Base-by-base conservation (phyloP, 495 filamentous ascomycete genomes). In the Xylaria sp. region DNA sequence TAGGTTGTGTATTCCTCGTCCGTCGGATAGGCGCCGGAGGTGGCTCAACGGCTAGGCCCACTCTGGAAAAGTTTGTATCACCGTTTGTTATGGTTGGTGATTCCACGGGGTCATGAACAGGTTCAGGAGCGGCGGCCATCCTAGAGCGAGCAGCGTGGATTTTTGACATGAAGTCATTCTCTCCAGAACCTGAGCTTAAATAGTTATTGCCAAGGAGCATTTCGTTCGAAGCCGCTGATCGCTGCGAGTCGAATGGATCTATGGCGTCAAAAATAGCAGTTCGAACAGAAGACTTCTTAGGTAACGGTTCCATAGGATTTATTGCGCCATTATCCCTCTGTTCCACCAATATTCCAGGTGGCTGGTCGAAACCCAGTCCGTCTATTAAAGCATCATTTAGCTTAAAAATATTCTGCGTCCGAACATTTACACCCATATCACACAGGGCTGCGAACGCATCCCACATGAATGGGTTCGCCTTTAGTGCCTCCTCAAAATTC, bases 391-490 rank as follows among this genome's bases (percentile, higher is more conserved):
- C 69, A 52, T 85, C 83, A 57, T 73, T 93, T 73, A 93, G 84
- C 77, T 91, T 93, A 81, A 95, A 99, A 70, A 98, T 92, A 75
- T 95, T 97, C 24, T 89, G 83, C 50, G 94, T 89, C 55, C 91
- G 87, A 37, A 98, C 85, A 72, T 88, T 88, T 48, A 91, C 89
- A 9, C 93, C 93, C 93, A 86, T 81, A 69, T 81, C 80, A 61
- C 80, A 86, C 5, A 99, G 82, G n/a, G 87, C 90, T 24, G 90
- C 85, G 79, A 97, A 98, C 0, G 97, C 97, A 84, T 99, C 96
- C 96, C 97, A 98, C 89, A 97, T 95, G 81, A 98, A 97, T 0
- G 96, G 95, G 76, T 98, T 98, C 46, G 90, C 77, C 79, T 94
- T 97, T 62, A 98, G 83, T 9, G 96, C 90, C 69, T 94, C 93